These are phyloP conservation scores for Theobroma cacao DNA, from an alignment of 345 rosid genomes.

Conservation along the genomic window DNA sequence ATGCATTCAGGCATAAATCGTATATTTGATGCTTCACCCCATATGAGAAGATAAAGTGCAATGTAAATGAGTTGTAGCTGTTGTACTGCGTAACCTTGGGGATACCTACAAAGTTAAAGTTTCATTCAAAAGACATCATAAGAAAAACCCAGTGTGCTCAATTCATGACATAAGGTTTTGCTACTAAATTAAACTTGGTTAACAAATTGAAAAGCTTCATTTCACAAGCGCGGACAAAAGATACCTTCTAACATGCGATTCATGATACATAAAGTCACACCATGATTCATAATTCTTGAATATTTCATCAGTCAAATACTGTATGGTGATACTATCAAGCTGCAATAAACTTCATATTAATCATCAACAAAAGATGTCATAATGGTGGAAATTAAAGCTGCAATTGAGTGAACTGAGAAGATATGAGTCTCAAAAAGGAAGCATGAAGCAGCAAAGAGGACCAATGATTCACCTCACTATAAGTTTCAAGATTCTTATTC, in stretches of 20 bases:
- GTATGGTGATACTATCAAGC: slow-evolving; percentile 53
- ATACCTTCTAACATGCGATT: slow-evolving; percentile 31
- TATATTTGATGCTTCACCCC: slow-evolving; percentile 99
- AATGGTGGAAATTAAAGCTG: background rate
- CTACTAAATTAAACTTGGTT: background rate
- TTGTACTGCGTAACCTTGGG: slow-evolving; percentile 37
- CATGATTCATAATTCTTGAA: slow-evolving; percentile 90
- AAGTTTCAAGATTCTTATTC: slow-evolving; percentile 39
- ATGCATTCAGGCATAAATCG: slow-evolving; percentile 99
- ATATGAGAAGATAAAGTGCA: slow-evolving; percentile 87
- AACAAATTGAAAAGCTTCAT: slow-evolving; percentile 33
- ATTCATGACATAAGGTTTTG: background rate
- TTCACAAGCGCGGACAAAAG: background rate
- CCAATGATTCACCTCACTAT: slow-evolving; percentile 43
- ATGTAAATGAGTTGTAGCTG: slow-evolving; percentile 76
- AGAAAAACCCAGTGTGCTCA: slow-evolving; percentile 4
- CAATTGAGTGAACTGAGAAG: background rate
- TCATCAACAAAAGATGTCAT: slow-evolving; percentile 20
- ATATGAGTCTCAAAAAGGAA: slow-evolving; percentile 6
- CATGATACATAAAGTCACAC: slow-evolving; percentile 70
- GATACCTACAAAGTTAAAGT: slow-evolving; percentile 51
- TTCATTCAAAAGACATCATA: slow-evolving; percentile 12
- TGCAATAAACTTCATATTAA: slow-evolving; percentile 45
- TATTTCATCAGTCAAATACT: slow-evolving; percentile 52
- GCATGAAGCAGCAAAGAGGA: background rate